These are phyloP conservation scores for Fraxinus paxiana DNA, from an alignment of 305 asterid genomes.

Conservation along the genomic window DNA sequence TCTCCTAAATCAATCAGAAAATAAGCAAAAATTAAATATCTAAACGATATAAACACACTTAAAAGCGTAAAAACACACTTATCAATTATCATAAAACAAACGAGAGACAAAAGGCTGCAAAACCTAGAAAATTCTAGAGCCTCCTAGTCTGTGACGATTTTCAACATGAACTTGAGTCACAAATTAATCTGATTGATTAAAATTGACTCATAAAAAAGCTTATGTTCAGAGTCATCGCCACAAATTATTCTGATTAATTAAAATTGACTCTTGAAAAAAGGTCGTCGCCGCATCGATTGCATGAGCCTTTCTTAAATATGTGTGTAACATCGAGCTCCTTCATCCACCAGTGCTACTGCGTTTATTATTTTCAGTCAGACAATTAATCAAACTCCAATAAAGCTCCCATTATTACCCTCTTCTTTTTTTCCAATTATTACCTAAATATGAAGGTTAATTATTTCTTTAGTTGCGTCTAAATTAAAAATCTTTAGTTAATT, in stretches of 20 bases:
- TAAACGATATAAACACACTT: background rate
- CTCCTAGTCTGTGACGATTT: too few relatives aligned
- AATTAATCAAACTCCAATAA: background rate
- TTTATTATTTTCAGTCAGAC: background rate
- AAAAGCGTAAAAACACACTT: background rate
- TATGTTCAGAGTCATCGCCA: background rate
- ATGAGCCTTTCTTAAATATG: too few relatives aligned
- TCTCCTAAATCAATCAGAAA: background rate
- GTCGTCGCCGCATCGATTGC: slow-evolving; percentile 23
- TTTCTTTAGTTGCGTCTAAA: background rate
- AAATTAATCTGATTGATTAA: too few relatives aligned
- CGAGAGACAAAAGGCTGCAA: background rate
- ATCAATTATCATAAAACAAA: background rate
- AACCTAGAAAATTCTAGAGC: too few relatives aligned
- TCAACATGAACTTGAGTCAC: too few relatives aligned
- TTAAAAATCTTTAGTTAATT: background rate
- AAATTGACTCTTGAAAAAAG: slow-evolving; percentile 16
- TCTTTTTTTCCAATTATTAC: background rate
- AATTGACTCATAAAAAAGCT: too few relatives aligned
- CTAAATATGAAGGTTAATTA: background rate
- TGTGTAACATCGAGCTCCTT: background rate
- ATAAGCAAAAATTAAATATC: background rate
- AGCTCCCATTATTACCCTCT: background rate
- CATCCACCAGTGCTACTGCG: background rate
- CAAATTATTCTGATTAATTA: background rate